A percentile compares a stretch with the other conserved stretches of the same genome.
Conservation (phyloP, 805 yeast genomes). For the Candida nitratophila region DNA sequence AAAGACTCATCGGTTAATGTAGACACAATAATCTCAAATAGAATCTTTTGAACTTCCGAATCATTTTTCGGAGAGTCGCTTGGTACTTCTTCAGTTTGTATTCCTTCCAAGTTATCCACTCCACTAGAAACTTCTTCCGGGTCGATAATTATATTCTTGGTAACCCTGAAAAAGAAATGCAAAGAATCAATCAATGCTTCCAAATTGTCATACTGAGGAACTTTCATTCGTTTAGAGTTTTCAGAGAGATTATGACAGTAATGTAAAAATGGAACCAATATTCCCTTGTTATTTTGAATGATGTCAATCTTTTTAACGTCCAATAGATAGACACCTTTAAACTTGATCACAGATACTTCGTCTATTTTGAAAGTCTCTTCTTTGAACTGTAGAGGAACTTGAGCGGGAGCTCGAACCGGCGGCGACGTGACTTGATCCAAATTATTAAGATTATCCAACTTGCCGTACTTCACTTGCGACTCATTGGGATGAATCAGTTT, state of each 20-base stretch:
- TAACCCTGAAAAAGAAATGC: background rate
- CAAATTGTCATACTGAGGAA: background rate
- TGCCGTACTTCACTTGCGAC: background rate
- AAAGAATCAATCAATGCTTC: background rate
- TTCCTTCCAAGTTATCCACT: background rate
- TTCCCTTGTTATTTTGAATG: background rate
- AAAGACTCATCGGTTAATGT: background rate
- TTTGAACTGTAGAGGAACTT: background rate
- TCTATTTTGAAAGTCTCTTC: background rate
- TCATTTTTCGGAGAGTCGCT: background rate
- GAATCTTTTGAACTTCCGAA: background rate
- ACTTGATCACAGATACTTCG: background rate
- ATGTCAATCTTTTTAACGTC: background rate
- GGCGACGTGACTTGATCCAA: background rate
- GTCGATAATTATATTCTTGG: background rate
- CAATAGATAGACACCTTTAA: background rate
- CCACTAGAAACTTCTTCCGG: background rate
- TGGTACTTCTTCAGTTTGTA: background rate
- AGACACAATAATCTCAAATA: background rate
- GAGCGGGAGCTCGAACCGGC: background rate
- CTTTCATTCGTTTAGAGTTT: background rate
- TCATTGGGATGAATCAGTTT: background rate
- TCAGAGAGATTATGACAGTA: background rate
- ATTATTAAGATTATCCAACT: background rate
- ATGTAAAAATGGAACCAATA: background rate